These are phyloP conservation scores for Aspergillus pseudoglaucus DNA, from an alignment of 2,329 filamentous ascomycete genomes.

Conservation along the genomic window DNA sequence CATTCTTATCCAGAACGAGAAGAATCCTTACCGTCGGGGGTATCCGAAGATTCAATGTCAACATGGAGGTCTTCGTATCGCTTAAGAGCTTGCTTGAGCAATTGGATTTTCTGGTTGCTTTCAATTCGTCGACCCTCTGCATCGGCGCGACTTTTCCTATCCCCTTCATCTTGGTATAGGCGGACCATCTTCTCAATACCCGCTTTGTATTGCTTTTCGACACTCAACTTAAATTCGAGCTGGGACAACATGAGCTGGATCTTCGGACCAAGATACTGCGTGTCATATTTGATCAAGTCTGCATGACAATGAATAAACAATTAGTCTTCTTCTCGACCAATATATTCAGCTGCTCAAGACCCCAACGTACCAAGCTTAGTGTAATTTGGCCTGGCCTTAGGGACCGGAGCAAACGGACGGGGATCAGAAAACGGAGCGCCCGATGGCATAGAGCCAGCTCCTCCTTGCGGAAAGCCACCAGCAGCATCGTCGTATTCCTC, in stretches of 20 bases:
- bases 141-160: constrained; percentile 90
- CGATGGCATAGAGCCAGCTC: constrained; percentile 70
- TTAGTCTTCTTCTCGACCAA: background rate
- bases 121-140: constrained; percentile 84
- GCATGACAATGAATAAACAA: constrained; percentile 1
- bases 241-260: constrained; percentile 99
- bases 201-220: constrained; percentile 98
- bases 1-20: background rate
- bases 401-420: constrained; percentile 59
- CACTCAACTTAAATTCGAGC: constrained; percentile 96
- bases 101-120: constrained; percentile 95
- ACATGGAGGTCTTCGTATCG: constrained; percentile 96
- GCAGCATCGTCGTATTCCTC: constrained; percentile 60
- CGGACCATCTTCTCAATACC: constrained; percentile 99
- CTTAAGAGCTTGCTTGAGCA: constrained; percentile 91
- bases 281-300: constrained; percentile 99
- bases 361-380: constrained; percentile 76
- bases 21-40: constrained; percentile 63
- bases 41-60: constrained; percentile 74
- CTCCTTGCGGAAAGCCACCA: constrained; percentile 52
- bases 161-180: constrained; percentile 93
- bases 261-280: constrained; percentile 85
- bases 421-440: constrained; percentile 71
- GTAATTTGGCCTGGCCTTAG: constrained; percentile 79
- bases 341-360: too few relatives aligned